Base-by-base conservation (phyloP, 768 basidiomycete genomes). In the Naganishia vaughanmartiniae region DNA sequence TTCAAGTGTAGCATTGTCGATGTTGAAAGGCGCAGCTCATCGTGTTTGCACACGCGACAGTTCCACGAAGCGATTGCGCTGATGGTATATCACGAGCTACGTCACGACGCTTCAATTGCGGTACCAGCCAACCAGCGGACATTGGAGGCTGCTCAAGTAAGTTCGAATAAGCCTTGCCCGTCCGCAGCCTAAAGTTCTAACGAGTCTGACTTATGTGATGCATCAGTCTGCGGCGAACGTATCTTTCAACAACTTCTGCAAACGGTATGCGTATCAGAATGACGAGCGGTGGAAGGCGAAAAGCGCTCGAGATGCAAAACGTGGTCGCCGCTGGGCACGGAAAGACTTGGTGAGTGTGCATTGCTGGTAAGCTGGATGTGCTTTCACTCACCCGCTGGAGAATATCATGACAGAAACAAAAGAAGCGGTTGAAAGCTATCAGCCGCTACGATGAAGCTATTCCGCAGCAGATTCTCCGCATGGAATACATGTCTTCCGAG, bases 401-500 rank as follows among this genome's bases (percentile, higher is more conserved):
- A 51, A 51, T 12, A 51, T 51, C 21, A 42, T 7, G 48, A 30
- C 58, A 81, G 80, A 81, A 81, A 74, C 79, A 79, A 67, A 77
- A 78, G 73, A 73, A 75, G 34, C 72, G 80, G 5, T 28, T 72
- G 7, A 75, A 74, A 70, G 71, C 78, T 26, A 60, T 75, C 2
- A 30, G 34, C 3, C 65, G 55, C 30, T 30, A 66, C 53, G 51
- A 56, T 10, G 39, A 66, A 42, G 21, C 19, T 39, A 9, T 71
- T 11, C 42, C 54, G 10, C 55, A 42, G 12, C 54, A 67, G 10
- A 34, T 71, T 42, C 56, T 71, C 1, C 74, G 72, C 26, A 71
- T 81, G 58, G 79, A 81, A 54, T 81, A 81, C 72, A 78, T 79
- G 77, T 79, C 78, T 12, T 77, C 76, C 24, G 80, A 81, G 69